A percentile compares a stretch with the other conserved stretches of the same genome.
These are phyloP conservation scores for Aspergillus hancockii DNA, from an alignment of 495 filamentous ascomycete genomes.

Conservation along the genomic window DNA sequence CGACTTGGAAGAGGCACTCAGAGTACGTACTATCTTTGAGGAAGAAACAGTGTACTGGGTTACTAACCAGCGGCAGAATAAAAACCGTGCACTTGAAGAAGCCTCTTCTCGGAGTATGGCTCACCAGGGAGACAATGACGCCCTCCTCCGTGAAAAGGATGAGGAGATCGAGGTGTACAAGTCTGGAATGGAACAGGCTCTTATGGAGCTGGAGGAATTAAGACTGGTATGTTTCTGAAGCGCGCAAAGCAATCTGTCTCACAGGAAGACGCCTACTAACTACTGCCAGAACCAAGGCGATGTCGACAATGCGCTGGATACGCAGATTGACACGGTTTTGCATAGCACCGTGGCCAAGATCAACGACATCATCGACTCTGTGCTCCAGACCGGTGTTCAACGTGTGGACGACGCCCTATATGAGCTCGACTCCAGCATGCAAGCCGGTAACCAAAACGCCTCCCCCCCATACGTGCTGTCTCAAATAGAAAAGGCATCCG, in stretches of 20 bases:
- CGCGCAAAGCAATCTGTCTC: neutral
- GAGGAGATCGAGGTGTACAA: slow-evolving; percentile 97
- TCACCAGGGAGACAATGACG: slow-evolving; percentile 80
- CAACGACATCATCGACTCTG: slow-evolving; percentile 96
- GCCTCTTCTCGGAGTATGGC: slow-evolving; percentile 73
- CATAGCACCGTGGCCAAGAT: slow-evolving; percentile 86
- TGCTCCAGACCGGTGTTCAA: slow-evolving; percentile 89
- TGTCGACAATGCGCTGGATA: slow-evolving; percentile 79
- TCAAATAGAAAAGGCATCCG: slow-evolving; percentile 95
- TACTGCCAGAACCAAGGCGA: slow-evolving; percentile 61
- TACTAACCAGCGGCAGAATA: slow-evolving; percentile 50
- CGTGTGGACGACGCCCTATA: slow-evolving; percentile 96
- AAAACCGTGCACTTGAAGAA: slow-evolving; percentile 87
- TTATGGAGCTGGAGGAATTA: slow-evolving; percentile 87
- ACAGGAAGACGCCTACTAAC: slow-evolving; percentile 1
- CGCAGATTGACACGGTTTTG: slow-evolving; percentile 85
- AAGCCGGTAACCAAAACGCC: slow-evolving; percentile 97
- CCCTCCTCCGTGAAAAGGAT: slow-evolving; percentile 85
- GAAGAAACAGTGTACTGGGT: neutral
- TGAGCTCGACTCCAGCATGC: slow-evolving; percentile 95
- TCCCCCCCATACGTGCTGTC: slow-evolving; percentile 94
- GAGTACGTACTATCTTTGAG: slow-evolving; percentile 41
- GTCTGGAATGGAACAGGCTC: slow-evolving; percentile 92
- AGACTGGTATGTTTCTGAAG: slow-evolving; percentile 46
- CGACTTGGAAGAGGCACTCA: slow-evolving; percentile 88